Percentiles rank a stretch among this genome's conserved stretches.
phyloP scores from a whole-genome alignment of 495 filamentous ascomycete genomes.

The Penicillium angulare region DNA sequence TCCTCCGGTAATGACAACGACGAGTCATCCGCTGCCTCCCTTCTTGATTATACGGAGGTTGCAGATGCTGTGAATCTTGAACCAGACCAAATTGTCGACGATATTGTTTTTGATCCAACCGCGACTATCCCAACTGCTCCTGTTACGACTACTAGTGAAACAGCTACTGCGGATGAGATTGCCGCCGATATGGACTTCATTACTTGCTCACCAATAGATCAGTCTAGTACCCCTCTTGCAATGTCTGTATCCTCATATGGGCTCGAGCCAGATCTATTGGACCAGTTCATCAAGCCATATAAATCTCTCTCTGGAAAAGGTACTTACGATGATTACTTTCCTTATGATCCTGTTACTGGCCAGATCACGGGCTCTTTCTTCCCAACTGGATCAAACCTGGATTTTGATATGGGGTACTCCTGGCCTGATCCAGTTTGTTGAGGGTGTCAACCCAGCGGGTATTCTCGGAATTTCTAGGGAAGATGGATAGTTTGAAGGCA shows the following conservation, averaged over 20 bases:
- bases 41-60: slow-evolving; percentile 14
- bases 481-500: too few relatives aligned
- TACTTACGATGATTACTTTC: slow-evolving; percentile 35
- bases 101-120: slow-evolving; percentile 22
- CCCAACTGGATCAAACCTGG: slow-evolving; percentile 29
- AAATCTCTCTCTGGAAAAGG: slow-evolving; percentile 17
- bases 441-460: background rate
- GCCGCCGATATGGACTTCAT: slow-evolving; percentile 27
- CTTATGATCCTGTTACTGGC: slow-evolving; percentile 40
- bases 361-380: slow-evolving; percentile 45
- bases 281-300: slow-evolving; percentile 26
- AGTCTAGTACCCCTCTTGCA: slow-evolving; percentile 15
- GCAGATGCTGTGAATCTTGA: slow-evolving; percentile 1
- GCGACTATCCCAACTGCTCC: slow-evolving; percentile 7
- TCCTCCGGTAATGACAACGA: slow-evolving; percentile 25
- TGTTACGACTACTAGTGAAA: too few relatives aligned
- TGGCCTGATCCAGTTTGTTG: slow-evolving; percentile 34
- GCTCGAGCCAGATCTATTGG: slow-evolving; percentile 28
- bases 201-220: slow-evolving; percentile 29
- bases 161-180: slow-evolving; percentile 18
- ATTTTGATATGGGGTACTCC: slow-evolving; percentile 35
- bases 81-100: slow-evolving; percentile 8
- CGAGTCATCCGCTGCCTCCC: slow-evolving; percentile 16
- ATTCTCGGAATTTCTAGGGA: background rate
- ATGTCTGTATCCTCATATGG: slow-evolving; percentile 12